Evolutionary conservation across 257 asterid genomes (phyloP).

Genomic region (Fraxinus americana): DNA sequence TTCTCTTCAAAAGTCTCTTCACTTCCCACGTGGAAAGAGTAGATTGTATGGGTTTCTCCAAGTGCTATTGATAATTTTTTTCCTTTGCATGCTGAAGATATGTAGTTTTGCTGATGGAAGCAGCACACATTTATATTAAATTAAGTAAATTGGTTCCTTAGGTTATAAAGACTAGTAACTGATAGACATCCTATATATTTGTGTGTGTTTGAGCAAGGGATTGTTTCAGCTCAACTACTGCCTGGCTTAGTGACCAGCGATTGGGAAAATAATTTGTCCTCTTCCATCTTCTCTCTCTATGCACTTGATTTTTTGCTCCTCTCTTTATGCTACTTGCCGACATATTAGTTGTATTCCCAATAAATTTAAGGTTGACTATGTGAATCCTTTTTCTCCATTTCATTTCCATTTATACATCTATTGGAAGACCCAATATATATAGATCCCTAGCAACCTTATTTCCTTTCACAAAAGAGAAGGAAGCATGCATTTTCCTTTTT

Average conservation of each 20-base stretch:
- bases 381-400: neutral
- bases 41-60: neutral
- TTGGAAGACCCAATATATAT: neutral
- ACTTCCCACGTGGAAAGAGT: neutral
- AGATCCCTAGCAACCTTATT: neutral
- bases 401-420: neutral
- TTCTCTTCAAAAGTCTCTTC: neutral
- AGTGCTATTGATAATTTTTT: neutral
- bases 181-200: neutral
- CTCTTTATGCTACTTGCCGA: neutral
- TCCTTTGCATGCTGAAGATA: neutral
- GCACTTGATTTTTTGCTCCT: neutral
- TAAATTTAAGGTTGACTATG: neutral
- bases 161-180: neutral
- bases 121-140: neutral
- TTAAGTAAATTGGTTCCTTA: neutral
- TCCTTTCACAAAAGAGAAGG: neutral
- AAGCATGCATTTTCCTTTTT: slow-evolving; percentile 9
- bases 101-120: neutral
- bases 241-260: neutral
- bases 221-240: neutral
- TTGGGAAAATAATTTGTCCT: neutral
- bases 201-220: neutral
- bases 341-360: neutral
- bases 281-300: neutral